phyloP scores from a whole-genome alignment of 2,329 filamentous ascomycete genomes.

The Fusarium camptoceras region DNA sequence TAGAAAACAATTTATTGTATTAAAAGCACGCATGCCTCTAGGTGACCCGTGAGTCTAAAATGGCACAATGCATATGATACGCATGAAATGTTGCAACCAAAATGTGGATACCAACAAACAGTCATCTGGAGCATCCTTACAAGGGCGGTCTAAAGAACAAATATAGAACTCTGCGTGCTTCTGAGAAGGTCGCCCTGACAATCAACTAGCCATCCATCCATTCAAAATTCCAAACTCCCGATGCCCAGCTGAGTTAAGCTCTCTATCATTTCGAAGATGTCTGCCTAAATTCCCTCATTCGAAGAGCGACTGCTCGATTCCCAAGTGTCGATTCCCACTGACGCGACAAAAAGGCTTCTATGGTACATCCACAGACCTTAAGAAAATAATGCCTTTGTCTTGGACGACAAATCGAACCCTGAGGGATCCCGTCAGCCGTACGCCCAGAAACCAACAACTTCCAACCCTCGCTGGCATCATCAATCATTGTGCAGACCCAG shows the following conservation, averaged over 20 bases:
- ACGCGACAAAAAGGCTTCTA: neutral
- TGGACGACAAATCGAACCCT: fast-evolving
- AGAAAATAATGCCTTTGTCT: fast-evolving
- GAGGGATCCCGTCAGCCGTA: neutral
- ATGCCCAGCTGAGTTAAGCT: no score
- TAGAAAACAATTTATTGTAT: fast-evolving
- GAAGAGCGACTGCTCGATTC: no score
- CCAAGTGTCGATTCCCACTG: fast-evolving
- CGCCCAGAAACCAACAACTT: fast-evolving
- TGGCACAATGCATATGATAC: no score
- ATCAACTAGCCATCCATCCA: no score
- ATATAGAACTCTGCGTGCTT: no score
- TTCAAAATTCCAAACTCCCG: fast-evolving
- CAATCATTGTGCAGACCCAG: neutral
- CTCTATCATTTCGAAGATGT: neutral
- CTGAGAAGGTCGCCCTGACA: no score
- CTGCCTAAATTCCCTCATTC: neutral
- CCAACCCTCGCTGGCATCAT: neutral
- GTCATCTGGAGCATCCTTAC: no score
- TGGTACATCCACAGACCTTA: neutral
- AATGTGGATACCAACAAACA: no score
- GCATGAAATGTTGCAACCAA: no score
- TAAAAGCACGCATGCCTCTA: no score
- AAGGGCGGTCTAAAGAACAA: no score
- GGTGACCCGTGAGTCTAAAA: no score